Evolutionary conservation across 2,329 filamentous ascomycete genomes (phyloP).

Genomic region (Ceratocystis destructans): DNA sequence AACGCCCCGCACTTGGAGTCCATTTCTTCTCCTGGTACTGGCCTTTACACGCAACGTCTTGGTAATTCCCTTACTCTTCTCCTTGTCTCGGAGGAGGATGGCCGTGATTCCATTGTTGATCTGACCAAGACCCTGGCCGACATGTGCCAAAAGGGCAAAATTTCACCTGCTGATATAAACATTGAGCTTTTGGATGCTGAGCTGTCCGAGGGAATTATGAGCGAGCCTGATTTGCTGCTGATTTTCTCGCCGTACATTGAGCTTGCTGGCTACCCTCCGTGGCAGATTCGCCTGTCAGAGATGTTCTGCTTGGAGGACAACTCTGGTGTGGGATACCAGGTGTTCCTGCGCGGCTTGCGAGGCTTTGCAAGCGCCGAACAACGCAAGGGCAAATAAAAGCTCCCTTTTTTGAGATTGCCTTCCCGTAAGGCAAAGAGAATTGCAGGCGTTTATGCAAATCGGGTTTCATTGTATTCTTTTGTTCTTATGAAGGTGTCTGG

Average conservation of each 20-base stretch:
- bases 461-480: background rate
- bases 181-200: constrained; percentile 80
- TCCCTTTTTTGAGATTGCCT: background rate
- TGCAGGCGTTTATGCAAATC: background rate
- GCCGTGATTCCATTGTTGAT: constrained; percentile 86
- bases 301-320: constrained; percentile 73
- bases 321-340: constrained; percentile 78
- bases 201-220: constrained; percentile 63
- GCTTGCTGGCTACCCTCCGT: constrained; percentile 84
- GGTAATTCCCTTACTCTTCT: constrained; percentile 19
- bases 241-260: constrained; percentile 75
- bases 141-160: constrained; percentile 83
- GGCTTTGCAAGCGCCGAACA: constrained; percentile 81
- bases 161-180: constrained; percentile 69
- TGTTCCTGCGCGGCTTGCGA: constrained; percentile 73
- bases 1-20: constrained; percentile 33
- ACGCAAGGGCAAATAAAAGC: constrained; percentile 53
- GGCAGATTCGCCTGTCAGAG: constrained; percentile 89
- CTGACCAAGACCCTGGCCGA: constrained; percentile 86
- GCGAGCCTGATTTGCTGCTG: constrained; percentile 79
- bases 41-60: constrained; percentile 21
- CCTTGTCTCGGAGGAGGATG: constrained; percentile 73
- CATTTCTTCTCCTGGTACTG: constrained; percentile 24
- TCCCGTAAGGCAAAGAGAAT: no score
- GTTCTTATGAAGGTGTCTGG: constrained; percentile 3